A percentile compares a stretch with the other conserved stretches of the same genome.
phyloP scores from a whole-genome alignment of 179 eudicot genomes.

The Spinacia oleracea region DNA sequence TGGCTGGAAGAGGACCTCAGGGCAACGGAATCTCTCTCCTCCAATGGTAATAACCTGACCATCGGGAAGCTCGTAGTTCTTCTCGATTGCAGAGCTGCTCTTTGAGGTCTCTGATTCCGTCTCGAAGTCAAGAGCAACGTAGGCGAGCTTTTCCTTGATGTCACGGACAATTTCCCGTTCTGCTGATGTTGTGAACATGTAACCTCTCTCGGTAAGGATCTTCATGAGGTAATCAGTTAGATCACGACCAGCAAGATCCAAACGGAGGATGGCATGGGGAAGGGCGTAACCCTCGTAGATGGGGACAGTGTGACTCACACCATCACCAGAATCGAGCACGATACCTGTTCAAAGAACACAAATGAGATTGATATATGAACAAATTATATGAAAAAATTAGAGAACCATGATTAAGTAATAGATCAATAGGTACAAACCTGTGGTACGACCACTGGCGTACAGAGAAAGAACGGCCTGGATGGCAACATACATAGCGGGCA shows the following conservation, averaged over 20 bases:
- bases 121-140: constrained; percentile 38
- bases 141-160: constrained; percentile 40
- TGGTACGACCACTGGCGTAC: constrained; percentile 89
- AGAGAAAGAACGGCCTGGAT: constrained; percentile 79
- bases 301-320: constrained; percentile 42
- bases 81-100: constrained; percentile 39
- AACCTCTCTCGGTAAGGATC: constrained; percentile 42
- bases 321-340: constrained; percentile 45
- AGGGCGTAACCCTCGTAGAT: constrained; percentile 43
- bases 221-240: constrained; percentile 41
- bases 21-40: constrained; percentile 42
- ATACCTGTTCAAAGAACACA: constrained; percentile 28
- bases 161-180: constrained; percentile 46
- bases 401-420: not conserved
- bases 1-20: constrained; percentile 44
- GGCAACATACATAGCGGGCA: constrained; percentile 81
- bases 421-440: constrained; percentile 32
- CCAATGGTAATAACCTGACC: constrained; percentile 41
- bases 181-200: constrained; percentile 43
- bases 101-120: constrained; percentile 33
- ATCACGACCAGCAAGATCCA: constrained; percentile 48
- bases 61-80: constrained; percentile 40
- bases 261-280: constrained; percentile 41
- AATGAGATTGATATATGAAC: not conserved
- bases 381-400: not conserved